Evolutionary conservation across 2,329 filamentous ascomycete genomes (phyloP).

Genomic region (Pseudocercospora ulei): DNA sequence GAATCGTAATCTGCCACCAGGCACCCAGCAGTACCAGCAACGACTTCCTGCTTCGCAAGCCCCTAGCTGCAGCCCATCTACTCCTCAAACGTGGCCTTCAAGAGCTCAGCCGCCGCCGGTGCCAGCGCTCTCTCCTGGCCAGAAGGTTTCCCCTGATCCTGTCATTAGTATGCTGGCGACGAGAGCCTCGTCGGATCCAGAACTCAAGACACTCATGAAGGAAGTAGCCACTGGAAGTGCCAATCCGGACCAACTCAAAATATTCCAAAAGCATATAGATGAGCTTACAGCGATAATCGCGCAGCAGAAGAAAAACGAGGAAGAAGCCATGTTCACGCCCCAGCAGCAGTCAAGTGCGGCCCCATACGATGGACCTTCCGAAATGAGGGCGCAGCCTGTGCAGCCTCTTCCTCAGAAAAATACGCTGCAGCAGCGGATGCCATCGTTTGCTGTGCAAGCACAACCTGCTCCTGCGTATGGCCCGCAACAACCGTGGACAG

Average conservation of each 20-base stretch:
- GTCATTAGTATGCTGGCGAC: constrained; percentile 73
- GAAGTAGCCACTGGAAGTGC: constrained; percentile 68
- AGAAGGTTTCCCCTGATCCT: constrained; percentile 48
- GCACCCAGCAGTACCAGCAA: constrained; percentile 12
- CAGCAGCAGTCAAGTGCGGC: constrained; percentile 18
- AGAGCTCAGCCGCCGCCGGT: constrained; percentile 10
- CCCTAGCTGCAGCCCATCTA: constrained; percentile 8
- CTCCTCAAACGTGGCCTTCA: constrained; percentile 14
- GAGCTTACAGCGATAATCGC: constrained; percentile 54
- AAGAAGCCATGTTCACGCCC: constrained; percentile 16
- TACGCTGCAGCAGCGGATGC: constrained; percentile 4
- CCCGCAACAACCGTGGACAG: constrained; percentile 25
- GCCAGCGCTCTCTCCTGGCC: constrained; percentile 8
- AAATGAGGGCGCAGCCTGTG: constrained; percentile 12
- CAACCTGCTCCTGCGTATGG: constrained; percentile 14
- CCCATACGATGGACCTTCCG: constrained; percentile 23
- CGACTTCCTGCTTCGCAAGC: constrained; percentile 6
- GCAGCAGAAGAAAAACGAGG: constrained; percentile 34
- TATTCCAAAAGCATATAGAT: constrained; percentile 73
- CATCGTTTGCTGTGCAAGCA: constrained; percentile 13
- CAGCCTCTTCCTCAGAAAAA: constrained; percentile 11
- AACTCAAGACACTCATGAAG: constrained; percentile 71
- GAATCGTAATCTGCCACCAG: constrained; percentile 19
- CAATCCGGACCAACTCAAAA: constrained; percentile 58
- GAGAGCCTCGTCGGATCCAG: constrained; percentile 60